Evolutionary conservation across 2,329 filamentous ascomycete genomes (phyloP), one percentile per base, ranked within the genome.

Genomic region (Colletotrichum sp.): DNA sequence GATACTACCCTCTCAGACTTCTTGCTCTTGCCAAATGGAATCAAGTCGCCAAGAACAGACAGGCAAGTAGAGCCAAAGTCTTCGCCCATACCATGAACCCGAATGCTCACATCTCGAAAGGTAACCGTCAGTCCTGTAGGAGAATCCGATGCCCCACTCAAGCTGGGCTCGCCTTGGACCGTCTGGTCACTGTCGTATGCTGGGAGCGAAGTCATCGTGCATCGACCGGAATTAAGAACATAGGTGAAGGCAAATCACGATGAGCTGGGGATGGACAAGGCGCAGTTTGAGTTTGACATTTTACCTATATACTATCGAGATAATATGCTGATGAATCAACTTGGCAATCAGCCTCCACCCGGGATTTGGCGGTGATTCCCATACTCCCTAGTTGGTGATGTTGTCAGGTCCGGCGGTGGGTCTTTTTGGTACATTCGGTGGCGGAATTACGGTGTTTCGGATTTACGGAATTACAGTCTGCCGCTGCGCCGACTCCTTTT

Each of bases 381-480:
- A 34, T 12, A 16, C 13, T 56, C 5, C 21, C 24, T 21, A 36
- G 16, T 58, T 36, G 5, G 38, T 36, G 24, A 26, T 28, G 6
- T n/a, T 26, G 32, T 36, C 30, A 43, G 26, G 18, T 24, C 30
- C 21, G 13, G 34, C 60, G 66, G 71, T 56, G 21, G 66, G 28
- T 30, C 58, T 32, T 8, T 28, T 64, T 12, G 28, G 48, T 26
- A 32, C n/a, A 18, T 48, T 12, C n/a, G 21, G 43, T 8, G 4
- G 6, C 71, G 71, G 71, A 71, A 24, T 74, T 74, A 71, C 66
- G 71, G 71, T 4, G 4, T n/a, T 58, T 15, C 71, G 71, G 71
- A 55, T 24, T 60, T 74, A 74, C 67, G 67, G 67, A 60, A 34
- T 32, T 65, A 66, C n/a, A 48, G 21, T 21, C 8, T 21, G 16